Base-by-base conservation (phyloP, 768 basidiomycete species). In the Suillus weaverae region DNA sequence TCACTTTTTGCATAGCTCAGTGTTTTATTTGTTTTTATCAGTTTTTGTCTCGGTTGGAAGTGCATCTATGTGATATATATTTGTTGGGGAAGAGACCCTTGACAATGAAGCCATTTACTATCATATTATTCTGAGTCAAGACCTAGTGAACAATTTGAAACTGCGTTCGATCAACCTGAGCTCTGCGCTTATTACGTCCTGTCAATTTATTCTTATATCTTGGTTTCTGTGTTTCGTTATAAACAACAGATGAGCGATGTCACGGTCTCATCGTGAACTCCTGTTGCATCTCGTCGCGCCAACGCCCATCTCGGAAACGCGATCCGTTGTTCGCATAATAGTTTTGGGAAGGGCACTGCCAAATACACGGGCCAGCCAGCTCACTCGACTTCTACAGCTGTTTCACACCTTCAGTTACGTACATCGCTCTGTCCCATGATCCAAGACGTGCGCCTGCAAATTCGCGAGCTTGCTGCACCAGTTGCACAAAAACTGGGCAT, bases 401-500 rank as follows among this genome's bases (percentile, higher is more conserved):
- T 6, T 59, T 59, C 57, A 41, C 26, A 62, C 61, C n/a, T 32
- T 64, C 10, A 33, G 4, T 32, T 48, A 16, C 10, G 11, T 33
- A 33, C 26, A 26, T 16, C 18, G 68, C 8, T 51, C 50, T 9
- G 50, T 62, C 35, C 18, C 63, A 72, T 76, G 75, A 73, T 76
- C 59, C 65, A 69, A 22, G 76, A 75, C 50, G 67, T 76, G 11
- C 70, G 75, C 20, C 65, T 61, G 53, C 67, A 74, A 61, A 51
- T 76, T 39, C 77, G 76, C 38, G 70, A 76, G 33, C 61, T 70
- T 36, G 69, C 69, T 36, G 65, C 70, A n/a, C 78, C 79, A 10
- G 20, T 73, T 10, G 74, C 74, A 3, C 38, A 68, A 16, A 71
- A 71, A 36, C 76, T 87, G 55, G 83, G 84, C 54, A 80, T 91